Evolutionary conservation across 192 early-diverging fungal genomes (phyloP).

Genomic region (Coemansia sp.): DNA sequence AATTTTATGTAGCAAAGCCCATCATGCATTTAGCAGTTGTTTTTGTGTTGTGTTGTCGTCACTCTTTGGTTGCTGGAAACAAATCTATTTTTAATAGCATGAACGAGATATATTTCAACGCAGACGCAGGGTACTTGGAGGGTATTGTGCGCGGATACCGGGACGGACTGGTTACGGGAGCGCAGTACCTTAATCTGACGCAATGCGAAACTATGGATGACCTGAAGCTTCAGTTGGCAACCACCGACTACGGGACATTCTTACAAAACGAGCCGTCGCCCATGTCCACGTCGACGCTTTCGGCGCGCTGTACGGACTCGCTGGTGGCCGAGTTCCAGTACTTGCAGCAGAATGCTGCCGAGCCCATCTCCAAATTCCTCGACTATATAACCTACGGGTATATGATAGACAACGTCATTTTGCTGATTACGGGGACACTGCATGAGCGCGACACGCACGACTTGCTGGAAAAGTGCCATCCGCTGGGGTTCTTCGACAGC

Average conservation of each 20-base stretch:
- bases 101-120: conserved; percentile 73
- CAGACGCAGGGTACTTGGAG: conserved; percentile 88
- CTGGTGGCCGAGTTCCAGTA: conserved; percentile 93
- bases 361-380: conserved; percentile 85
- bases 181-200: conserved; percentile 90
- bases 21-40: too few species aligned
- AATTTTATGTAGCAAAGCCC: too few species aligned
- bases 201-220: conserved; percentile 99
- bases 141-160: conserved; percentile 94
- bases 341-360: conserved; percentile 76
- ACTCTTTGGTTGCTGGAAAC: too few species aligned
- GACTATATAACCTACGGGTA: conserved; percentile 95
- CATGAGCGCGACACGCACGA: conserved; percentile 98
- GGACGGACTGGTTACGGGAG: conserved; percentile 73
- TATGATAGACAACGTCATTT: conserved; percentile 99
- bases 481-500: conserved; percentile 95
- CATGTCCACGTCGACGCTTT: conserved; percentile 86
- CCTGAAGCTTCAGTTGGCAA: conserved; percentile 88
- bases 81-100: conserved; percentile 11
- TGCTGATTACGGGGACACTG: conserved; percentile 96
- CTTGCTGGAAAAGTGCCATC: conserved; percentile 94
- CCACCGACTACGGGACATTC: conserved; percentile 94
- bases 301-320: conserved; percentile 84
- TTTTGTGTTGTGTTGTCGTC: too few species aligned
- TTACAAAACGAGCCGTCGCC: conserved; percentile 96